Conservation (phyloP, 768 basidiomycete genomes). For the Rhizopogon salebrosus region DNA sequence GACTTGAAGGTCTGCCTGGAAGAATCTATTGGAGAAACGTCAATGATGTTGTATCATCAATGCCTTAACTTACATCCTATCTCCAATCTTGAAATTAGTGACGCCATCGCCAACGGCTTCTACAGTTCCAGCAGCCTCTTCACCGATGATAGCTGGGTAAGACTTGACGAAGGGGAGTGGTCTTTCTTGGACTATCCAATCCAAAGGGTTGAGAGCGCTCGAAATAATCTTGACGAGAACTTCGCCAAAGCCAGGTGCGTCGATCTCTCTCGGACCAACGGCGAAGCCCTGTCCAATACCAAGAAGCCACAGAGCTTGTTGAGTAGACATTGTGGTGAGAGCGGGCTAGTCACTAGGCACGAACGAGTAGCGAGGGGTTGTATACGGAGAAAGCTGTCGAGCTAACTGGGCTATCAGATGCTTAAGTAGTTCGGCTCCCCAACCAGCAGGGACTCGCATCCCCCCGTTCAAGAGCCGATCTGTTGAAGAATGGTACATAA, state of each 20-base stretch:
- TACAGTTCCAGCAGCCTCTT: slow-evolving; percentile 35
- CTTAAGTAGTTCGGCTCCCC: too few species aligned
- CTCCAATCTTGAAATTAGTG: slow-evolving; percentile 31
- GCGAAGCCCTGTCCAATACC: slow-evolving; percentile 9
- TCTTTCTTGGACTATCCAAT: slow-evolving; percentile 24
- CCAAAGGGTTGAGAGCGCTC: slow-evolving; percentile 40
- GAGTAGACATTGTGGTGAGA: slow-evolving; percentile 3
- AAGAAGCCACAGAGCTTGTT: slow-evolving; percentile 15
- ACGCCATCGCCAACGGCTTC: slow-evolving; percentile 37
- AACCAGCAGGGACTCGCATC: too few species aligned
- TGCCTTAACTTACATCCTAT: slow-evolving; percentile 25
- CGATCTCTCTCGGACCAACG: slow-evolving; percentile 16
- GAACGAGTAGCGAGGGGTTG: too few species aligned
- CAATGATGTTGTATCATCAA: neutral
- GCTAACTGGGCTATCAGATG: too few species aligned
- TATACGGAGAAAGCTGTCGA: too few species aligned
- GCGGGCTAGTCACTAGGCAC: too few species aligned
- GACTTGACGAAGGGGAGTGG: slow-evolving; percentile 18
- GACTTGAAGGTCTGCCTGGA: slow-evolving; percentile 8
- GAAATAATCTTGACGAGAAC: slow-evolving; percentile 38
- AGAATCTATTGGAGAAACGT: slow-evolving; percentile 1
- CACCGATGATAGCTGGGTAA: slow-evolving; percentile 34
- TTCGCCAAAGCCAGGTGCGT: slow-evolving; percentile 35
- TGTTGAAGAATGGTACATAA: too few species aligned
- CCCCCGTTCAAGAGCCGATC: too few species aligned